Evolutionary conservation across 2,329 filamentous ascomycete genomes (phyloP).

Genomic region (Juglanconis oblonga): DNA sequence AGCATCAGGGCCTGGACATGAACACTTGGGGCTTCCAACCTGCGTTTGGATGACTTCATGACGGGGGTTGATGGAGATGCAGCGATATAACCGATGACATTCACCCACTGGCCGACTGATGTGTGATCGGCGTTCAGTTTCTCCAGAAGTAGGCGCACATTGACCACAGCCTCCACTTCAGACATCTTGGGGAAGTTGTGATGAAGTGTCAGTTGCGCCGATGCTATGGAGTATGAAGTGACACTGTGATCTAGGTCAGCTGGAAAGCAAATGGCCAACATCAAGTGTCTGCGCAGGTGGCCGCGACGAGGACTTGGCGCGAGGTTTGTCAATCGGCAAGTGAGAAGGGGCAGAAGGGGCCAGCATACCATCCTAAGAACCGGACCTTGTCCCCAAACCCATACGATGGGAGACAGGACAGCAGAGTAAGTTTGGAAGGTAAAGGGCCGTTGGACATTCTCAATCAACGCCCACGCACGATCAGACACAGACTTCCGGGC

Average conservation of each 20-base stretch:
- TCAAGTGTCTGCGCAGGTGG: neutral
- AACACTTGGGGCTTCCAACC: constrained; percentile 24
- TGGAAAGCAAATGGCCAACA: neutral
- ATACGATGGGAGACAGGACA: constrained; percentile 55
- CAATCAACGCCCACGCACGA: constrained; percentile 5
- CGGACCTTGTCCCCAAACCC: constrained; percentile 74
- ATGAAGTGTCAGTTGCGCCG: constrained; percentile 63
- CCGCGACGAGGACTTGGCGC: neutral
- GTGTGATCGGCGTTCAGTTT: constrained; percentile 61
- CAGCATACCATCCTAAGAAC: constrained; percentile 82
- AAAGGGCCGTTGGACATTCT: constrained; percentile 57
- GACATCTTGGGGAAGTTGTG: constrained; percentile 58
- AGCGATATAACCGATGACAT: constrained; percentile 78
- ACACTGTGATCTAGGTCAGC: constrained; percentile 40
- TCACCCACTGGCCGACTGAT: constrained; percentile 79
- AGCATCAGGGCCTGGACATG: constrained; percentile 72
- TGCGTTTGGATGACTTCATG: constrained; percentile 7
- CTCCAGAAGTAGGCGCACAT: constrained; percentile 69
- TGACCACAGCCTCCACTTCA: constrained; percentile 56
- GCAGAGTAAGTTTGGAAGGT: constrained; percentile 62
- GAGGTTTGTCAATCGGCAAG: neutral
- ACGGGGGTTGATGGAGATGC: constrained; percentile 20
- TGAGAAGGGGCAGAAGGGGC: neutral
- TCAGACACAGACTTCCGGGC: neutral
- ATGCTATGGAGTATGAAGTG: constrained; percentile 46